These are phyloP conservation scores for Clarkia xantiana DNA, from an alignment of 345 rosid genomes.

Conservation along the genomic window DNA sequence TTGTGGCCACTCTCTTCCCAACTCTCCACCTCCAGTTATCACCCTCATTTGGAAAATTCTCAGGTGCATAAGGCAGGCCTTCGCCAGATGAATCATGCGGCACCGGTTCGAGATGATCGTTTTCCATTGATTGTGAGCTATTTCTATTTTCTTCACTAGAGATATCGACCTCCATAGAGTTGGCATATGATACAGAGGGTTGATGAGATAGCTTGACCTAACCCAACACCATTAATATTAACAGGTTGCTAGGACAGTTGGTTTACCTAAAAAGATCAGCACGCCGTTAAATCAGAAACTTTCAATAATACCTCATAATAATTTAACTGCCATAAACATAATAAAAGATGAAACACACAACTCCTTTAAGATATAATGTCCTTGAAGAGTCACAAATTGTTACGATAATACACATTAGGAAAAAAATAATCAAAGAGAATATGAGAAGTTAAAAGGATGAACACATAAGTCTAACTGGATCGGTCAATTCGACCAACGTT, in stretches of 20 bases:
- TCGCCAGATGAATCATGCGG: conserved; percentile 32
- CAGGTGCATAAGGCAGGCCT: conserved; percentile 85
- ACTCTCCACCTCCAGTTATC: conserved; percentile 85
- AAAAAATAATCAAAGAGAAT: too few relatives aligned
- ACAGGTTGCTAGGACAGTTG: not conserved
- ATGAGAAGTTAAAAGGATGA: too few relatives aligned
- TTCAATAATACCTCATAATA: too few relatives aligned
- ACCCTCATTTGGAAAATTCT: conserved; percentile 59
- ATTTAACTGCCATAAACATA: too few relatives aligned
- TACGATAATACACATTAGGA: too few relatives aligned
- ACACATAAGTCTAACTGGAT: too few relatives aligned
- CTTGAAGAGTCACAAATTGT: too few relatives aligned
- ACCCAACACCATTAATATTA: not conserved
- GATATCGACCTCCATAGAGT: not conserved
- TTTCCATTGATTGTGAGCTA: conserved; percentile 14
- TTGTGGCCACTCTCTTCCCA: conserved; percentile 40
- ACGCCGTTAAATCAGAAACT: too few relatives aligned
- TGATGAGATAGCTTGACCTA: not conserved
- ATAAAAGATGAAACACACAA: too few relatives aligned
- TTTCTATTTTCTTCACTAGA: conserved; percentile 14
- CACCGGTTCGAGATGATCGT: conserved; percentile 25
- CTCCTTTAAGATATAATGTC: too few relatives aligned
- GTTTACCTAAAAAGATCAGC: too few relatives aligned
- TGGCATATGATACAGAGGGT: not conserved
- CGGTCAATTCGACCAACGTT: too few relatives aligned